Evolutionary conservation across 1,284 basidiomycete genomes (phyloP).

Genomic region (Dichomitus squalens): DNA sequence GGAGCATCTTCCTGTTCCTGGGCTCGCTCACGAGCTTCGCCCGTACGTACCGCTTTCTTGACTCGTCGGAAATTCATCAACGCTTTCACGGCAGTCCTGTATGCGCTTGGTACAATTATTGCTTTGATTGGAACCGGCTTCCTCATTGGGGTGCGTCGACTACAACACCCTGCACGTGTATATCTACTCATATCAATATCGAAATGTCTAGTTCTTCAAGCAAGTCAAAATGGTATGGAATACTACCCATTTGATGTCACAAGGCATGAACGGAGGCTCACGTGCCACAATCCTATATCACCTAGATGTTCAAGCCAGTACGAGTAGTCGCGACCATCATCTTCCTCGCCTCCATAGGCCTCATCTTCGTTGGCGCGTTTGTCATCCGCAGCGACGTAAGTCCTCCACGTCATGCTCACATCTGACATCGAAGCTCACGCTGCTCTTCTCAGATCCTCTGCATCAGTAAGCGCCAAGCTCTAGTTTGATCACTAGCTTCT

Average conservation of each 20-base stretch:
- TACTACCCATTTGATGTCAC: background rate
- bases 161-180: too few relatives aligned
- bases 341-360: constrained; percentile 74
- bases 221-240: constrained; percentile 75
- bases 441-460: constrained; percentile 41
- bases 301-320: constrained; percentile 91
- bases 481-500: constrained; percentile 1
- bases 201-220: constrained; percentile 60
- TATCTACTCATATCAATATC: background rate
- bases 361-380: constrained; percentile 85
- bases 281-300: too few relatives aligned
- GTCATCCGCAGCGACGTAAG: constrained; percentile 67
- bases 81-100: constrained; percentile 59
- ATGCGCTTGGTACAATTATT: constrained; percentile 81
- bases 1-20: constrained; percentile 77
- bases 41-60: constrained; percentile 47
- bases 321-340: constrained; percentile 84
- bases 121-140: constrained; percentile 90
- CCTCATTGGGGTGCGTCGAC: constrained; percentile 76
- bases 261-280: too few relatives aligned
- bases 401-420: constrained; percentile 18
- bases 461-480: constrained; percentile 42
- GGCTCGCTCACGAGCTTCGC: constrained; percentile 78
- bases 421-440: background rate
- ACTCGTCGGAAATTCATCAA: background rate